Base-by-base conservation (phyloP, 306 rosid species). In the Gynostemma pentaphyllum region DNA sequence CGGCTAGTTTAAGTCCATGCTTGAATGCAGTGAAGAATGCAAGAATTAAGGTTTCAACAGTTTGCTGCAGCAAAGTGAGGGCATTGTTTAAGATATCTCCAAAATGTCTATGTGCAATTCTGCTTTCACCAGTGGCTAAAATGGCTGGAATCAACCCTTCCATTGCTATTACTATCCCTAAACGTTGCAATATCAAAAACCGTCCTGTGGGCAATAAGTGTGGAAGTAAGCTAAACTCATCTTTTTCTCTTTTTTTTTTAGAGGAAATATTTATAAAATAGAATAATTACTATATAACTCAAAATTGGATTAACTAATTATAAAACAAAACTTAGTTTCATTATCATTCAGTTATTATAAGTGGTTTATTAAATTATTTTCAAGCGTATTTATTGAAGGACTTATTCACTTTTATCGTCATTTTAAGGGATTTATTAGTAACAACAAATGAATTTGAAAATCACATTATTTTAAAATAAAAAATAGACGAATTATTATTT, bases 151-250 rank as follows among this genome's bases (percentile, higher is more conserved):
- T 90, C 27, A 85, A 87, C 23, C 87, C 81, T 15, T 90, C 80
- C 6, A 78, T 77, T 66, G 97, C 96, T 24, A 85, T 90, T 14
- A 76, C 87, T 44, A 50, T 90, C 57, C 95, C 97, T 5, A 90
- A 90, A 78, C 73, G 96, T 15, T 90, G 97, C 89, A 85, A 80
- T 79, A 87, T 90, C 56, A 76, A 60, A 62, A 90, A 87, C 84
- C 77, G 97, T 15, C 84, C 85, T 2, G 84, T 66, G 15, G 97
- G 96, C 51, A 83, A 85, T 77, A 90, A 90, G 74, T 90, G 97
- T 67, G 97, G 97, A 72, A 78, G 95, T 90, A 75, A 90, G 97
- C 68, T n/a, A 0, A 18, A 29, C 0, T 5, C 12, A 9, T 7
- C 12, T 21, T 8, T 18, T 0, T 7, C 15, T 1, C 9, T 4